A percentile compares a stretch with the other conserved stretches of the same genome.
Conservation (phyloP, 805 yeast species). For the Ogataea haglerorum region DNA sequence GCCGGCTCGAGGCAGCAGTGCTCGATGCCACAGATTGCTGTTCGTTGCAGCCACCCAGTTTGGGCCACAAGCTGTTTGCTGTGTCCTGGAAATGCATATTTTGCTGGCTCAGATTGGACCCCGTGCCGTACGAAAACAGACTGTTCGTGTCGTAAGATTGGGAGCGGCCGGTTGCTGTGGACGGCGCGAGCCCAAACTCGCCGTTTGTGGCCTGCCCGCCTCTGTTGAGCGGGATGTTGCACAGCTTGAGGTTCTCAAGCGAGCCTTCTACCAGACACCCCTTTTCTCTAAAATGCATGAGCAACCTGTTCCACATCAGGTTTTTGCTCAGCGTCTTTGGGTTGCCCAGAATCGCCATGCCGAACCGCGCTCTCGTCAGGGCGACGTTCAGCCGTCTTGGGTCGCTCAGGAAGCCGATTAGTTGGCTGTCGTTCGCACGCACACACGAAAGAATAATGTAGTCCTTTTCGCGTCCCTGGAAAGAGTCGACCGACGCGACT, state of each 20-base stretch:
- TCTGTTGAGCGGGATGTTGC: conserved; percentile 50
- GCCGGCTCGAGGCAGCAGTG: conserved; percentile 3
- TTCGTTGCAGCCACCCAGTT: conserved; percentile 9
- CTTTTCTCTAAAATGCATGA: conserved; percentile 74
- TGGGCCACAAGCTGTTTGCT: conserved; percentile 21
- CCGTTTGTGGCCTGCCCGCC: conserved; percentile 1
- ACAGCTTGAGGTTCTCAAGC: conserved; percentile 70
- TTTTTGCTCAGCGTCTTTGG: conserved; percentile 72
- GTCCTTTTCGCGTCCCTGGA: conserved; percentile 58
- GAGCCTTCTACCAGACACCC: conserved; percentile 92
- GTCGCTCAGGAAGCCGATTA: conserved; percentile 81
- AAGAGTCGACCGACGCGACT: conserved; percentile 74
- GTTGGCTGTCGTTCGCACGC: conserved; percentile 64
- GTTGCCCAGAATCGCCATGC: conserved; percentile 77
- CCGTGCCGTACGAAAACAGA: conserved; percentile 36
- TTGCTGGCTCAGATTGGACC: conserved; percentile 13
- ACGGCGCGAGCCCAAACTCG: conserved; percentile 4
- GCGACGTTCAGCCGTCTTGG: conserved; percentile 88
- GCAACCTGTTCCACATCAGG: conserved; percentile 71
- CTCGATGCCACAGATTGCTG: conserved; percentile 1
- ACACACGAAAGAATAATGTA: conserved; percentile 51
- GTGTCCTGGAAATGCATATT: conserved; percentile 5
- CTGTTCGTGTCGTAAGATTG: conserved; percentile 37
- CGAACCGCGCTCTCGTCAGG: conserved; percentile 81
- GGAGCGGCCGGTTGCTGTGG: conserved; percentile 15